Percentiles rank a stretch among this genome's conserved stretches.
Conservation (phyloP, 305 asterid genomes). For the Solanum hybrid region DNA sequence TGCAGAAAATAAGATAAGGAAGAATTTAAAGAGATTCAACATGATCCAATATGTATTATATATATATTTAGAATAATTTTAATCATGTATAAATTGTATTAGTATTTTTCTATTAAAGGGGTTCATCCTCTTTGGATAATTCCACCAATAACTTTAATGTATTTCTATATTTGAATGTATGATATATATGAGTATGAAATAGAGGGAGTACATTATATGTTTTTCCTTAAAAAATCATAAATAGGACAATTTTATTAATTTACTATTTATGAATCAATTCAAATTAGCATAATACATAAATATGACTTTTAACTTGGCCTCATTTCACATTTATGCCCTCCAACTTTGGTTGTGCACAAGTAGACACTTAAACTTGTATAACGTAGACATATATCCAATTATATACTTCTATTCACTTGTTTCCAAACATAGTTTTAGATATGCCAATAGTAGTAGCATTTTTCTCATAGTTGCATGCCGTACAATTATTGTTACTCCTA, state of each 20-base stretch:
- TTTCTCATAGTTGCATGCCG: not conserved
- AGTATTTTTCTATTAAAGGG: not conserved
- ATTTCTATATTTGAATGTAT: not conserved
- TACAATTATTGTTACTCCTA: not conserved
- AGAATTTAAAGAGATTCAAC: not conserved
- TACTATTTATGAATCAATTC: not conserved
- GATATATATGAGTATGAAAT: not conserved
- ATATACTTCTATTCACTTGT: not conserved
- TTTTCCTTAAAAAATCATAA: not conserved
- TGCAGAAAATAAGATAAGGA: not conserved
- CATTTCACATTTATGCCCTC: not conserved
- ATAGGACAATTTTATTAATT: too few species aligned
- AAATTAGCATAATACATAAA: not conserved
- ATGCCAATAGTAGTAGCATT: not conserved
- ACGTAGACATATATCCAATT: not conserved
- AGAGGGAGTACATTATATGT: too few species aligned
- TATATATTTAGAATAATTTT: too few species aligned
- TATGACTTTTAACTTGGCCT: not conserved
- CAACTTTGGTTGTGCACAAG: not conserved
- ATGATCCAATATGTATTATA: not conserved
- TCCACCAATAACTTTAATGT: too few species aligned
- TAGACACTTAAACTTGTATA: not conserved
- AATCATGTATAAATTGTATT: not conserved
- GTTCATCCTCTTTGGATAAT: not conserved
- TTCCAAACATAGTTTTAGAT: not conserved